Evolutionary conservation across 2,329 filamentous ascomycete genomes (phyloP), one percentile per base, ranked within the genome.

Genomic region (Proliferodiscus dingleyae): DNA sequence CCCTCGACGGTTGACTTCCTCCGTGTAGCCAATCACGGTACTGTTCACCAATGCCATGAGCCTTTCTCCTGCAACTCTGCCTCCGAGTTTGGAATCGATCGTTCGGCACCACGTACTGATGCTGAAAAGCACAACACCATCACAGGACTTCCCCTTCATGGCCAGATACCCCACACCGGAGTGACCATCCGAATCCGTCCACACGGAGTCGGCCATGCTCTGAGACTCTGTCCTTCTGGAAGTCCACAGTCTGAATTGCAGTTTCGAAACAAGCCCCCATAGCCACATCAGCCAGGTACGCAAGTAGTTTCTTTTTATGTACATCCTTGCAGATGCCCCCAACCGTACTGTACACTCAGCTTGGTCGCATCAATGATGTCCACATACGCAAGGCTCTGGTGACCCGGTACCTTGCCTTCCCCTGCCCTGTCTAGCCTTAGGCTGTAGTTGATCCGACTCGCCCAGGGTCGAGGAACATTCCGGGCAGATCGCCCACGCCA

Each of bases 201-300:
- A 44, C 46, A 44, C 33, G 46, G 49, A 46, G 43, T 23, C 38
- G 43, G n/a, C 43, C 46, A 45, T 24, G 23, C 19, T 19, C 38
- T 26, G 6, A 6, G 40, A 34, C n/a, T 45, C 26, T 42, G 9
- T 21, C 22, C 41, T 37, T 15, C 15, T n/a, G 29, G 29, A 9
- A 5, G 29, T n/a, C 5, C 24, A 11, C 24, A 26, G 24, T 26
- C 24, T 26, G 19, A 33, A 22, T 24, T 36, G 22, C 33, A 15
- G 33, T 44, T 40, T 45, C 40, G 49, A 37, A 48, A 46, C 49
- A 41, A 43, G 30, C 43, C 39, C 18, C 13, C 26, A 28, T 9
- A 32, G n/a, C 29, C 29, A 5, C 29, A 32, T 7, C 26, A 28
- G 7, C 26, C 26, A 13, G 26, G 9, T 32, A n/a, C 29, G 7